Evolutionary conservation across 805 yeast genomes (phyloP).

Genomic region (Candida sphagnicola): DNA sequence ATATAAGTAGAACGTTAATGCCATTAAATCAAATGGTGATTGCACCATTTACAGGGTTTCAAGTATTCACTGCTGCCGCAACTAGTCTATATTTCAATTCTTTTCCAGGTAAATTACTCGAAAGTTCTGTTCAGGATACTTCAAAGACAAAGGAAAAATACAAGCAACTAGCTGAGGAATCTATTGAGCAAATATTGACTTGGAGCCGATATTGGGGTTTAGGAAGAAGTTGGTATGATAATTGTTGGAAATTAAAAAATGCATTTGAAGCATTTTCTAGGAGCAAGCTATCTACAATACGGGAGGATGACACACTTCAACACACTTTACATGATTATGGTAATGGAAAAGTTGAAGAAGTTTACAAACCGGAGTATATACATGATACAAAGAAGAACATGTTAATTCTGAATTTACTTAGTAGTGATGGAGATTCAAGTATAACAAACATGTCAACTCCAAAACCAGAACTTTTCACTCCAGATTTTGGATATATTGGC

Average conservation of each 20-base stretch:
- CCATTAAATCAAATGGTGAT: conserved; percentile 23
- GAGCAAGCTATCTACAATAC: conserved; percentile 9
- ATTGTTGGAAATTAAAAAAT: conserved; percentile 20
- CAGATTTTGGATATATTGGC: conserved; percentile 1
- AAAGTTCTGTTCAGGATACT: conserved; percentile 4
- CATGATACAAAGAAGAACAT: conserved; percentile 9
- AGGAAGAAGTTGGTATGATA: conserved; percentile 25
- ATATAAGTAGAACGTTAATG: conserved; percentile 17
- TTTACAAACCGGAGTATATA: conserved; percentile 9
- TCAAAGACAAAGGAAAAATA: conserved; percentile 14
- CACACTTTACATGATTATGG: conserved; percentile 30
- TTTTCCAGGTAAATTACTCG: conserved; percentile 19
- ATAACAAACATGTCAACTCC: neutral
- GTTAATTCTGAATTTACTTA: conserved; percentile 12
- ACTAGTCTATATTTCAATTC: conserved; percentile 28
- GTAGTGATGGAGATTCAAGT: conserved; percentile 4
- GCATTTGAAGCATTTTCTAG: conserved; percentile 14
- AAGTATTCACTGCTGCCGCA: conserved; percentile 32
- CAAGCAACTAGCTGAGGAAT: conserved; percentile 16
- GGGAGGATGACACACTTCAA: conserved; percentile 16
- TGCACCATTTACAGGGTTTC: conserved; percentile 37
- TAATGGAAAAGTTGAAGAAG: conserved; percentile 22
- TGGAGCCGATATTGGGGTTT: conserved; percentile 29
- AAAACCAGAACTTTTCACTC: neutral
- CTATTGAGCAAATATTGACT: conserved; percentile 17